Evolutionary conservation across 164 flowering plant genomes (phyloP).

Genomic region (Kingdonia uniflora): DNA sequence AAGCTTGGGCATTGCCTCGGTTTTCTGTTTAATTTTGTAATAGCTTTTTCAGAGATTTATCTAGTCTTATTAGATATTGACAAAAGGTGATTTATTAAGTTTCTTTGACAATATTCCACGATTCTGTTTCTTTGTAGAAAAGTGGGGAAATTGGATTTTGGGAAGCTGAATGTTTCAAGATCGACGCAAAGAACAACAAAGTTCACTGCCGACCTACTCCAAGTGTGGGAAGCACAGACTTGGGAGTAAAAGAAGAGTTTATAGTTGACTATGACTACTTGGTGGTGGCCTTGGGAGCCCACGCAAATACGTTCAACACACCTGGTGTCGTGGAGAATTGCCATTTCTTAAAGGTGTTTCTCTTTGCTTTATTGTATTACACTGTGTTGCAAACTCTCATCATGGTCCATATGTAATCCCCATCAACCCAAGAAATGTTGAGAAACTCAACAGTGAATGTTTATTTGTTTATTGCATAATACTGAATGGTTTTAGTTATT

Average conservation of each 20-base stretch:
- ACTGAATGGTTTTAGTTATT: no score
- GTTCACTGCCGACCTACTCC: constrained; percentile 37
- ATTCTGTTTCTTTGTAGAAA: constrained; percentile 33
- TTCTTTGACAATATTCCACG: not conserved
- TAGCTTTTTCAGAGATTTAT: no score
- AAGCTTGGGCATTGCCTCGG: no score
- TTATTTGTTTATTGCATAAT: no score
- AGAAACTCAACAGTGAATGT: no score
- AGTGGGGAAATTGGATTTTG: constrained; percentile 26
- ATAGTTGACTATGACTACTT: constrained; percentile 60
- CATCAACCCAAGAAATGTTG: no score
- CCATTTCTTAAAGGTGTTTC: constrained; percentile 70
- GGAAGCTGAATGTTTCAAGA: constrained; percentile 71
- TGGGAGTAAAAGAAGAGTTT: constrained; percentile 46
- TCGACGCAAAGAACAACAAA: constrained; percentile 48
- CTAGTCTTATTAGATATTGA: no score
- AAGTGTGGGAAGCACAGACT: constrained; percentile 7
- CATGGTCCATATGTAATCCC: not conserved
- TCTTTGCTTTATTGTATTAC: not conserved
- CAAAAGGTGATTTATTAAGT: not conserved
- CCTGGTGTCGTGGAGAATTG: constrained; percentile 76
- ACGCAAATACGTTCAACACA: constrained; percentile 66
- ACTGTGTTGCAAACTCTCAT: no score
- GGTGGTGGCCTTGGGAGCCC: constrained; percentile 73
- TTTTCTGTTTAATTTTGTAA: no score